phyloP scores from a whole-genome alignment of 306 rosid genomes.

The Casuarina glauca region DNA sequence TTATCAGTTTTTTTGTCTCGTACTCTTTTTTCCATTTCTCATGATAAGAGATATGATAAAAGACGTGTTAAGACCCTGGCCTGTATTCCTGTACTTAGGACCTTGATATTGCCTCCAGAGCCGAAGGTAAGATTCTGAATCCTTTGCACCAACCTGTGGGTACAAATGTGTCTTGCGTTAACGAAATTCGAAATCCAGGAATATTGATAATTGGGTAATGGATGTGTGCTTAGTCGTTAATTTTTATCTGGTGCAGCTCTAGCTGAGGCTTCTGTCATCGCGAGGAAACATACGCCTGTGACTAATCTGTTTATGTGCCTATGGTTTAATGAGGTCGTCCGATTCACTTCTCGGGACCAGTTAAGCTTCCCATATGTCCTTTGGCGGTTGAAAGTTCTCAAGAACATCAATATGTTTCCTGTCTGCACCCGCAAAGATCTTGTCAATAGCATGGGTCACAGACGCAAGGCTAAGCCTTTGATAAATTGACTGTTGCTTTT shows the following conservation, averaged over 20 bases:
- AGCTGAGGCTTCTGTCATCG: slow-evolving; percentile 84
- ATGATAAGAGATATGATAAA: neutral
- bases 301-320: slow-evolving; percentile 79
- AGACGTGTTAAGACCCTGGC: neutral
- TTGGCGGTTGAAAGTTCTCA: slow-evolving; percentile 73
- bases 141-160: neutral
- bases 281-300: slow-evolving; percentile 69
- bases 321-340: slow-evolving; percentile 95
- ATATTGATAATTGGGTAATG: neutral
- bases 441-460: slow-evolving; percentile 95
- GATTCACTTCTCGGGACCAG: slow-evolving; percentile 93
- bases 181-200: slow-evolving; percentile 10
- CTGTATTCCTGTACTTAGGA: neutral
- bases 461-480: slow-evolving; percentile 88
- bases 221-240: no score
- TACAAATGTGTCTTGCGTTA: neutral
- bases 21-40: neutral
- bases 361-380: slow-evolving; percentile 91
- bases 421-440: slow-evolving; percentile 98
- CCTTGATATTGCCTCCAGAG: neutral
- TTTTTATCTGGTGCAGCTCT: slow-evolving; percentile 63
- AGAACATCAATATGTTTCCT: slow-evolving; percentile 71
- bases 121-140: neutral
- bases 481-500: slow-evolving; percentile 35
- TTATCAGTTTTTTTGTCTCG: neutral